Percentiles rank a stretch among this genome's conserved stretches.
Evolutionary conservation across 2,329 filamentous ascomycete genomes (phyloP).

Genomic region (Dryadomyces quercivorus): DNA sequence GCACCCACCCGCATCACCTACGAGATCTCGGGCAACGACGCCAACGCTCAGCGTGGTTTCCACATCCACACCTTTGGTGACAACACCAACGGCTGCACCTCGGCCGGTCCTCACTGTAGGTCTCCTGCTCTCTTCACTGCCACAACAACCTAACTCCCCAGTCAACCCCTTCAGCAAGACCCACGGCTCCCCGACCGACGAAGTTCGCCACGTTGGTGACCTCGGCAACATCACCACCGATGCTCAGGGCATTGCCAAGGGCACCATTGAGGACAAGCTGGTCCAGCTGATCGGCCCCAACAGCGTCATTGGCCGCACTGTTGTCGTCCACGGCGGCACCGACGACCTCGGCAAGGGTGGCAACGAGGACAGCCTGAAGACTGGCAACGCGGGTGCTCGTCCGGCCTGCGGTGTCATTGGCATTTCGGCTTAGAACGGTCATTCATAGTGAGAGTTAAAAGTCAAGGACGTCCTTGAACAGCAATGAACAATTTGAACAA

Average conservation of each 20-base stretch:
- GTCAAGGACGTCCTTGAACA: too few species aligned
- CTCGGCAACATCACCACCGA: constrained; percentile 96
- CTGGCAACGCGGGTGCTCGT: constrained; percentile 84
- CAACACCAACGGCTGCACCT: constrained; percentile 99
- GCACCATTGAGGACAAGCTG: constrained; percentile 64
- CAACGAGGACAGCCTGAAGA: constrained; percentile 95
- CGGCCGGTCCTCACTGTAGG: constrained; percentile 93
- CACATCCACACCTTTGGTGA: constrained; percentile 98
- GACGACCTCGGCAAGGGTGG: constrained; percentile 92
- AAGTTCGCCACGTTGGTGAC: constrained; percentile 88
- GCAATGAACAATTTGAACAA: too few species aligned
- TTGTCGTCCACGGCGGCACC: constrained; percentile 89
- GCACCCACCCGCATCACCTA: constrained; percentile 77
- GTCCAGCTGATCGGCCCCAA: constrained; percentile 95
- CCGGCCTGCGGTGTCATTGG: constrained; percentile 96
- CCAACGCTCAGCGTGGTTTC: constrained; percentile 95
- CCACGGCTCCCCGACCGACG: constrained; percentile 78
- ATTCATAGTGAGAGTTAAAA: too few species aligned
- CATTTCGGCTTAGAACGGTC: constrained; percentile 54
- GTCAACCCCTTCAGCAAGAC: constrained; percentile 93
- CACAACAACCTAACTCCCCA: constrained; percentile 24
- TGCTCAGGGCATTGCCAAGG: constrained; percentile 78
- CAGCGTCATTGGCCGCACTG: constrained; percentile 89
- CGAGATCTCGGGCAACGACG: constrained; percentile 83
- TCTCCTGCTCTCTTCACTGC: constrained; percentile 10